Conservation (phyloP, 164 flowering plant species). For the Magnolia kwangsiensis region DNA sequence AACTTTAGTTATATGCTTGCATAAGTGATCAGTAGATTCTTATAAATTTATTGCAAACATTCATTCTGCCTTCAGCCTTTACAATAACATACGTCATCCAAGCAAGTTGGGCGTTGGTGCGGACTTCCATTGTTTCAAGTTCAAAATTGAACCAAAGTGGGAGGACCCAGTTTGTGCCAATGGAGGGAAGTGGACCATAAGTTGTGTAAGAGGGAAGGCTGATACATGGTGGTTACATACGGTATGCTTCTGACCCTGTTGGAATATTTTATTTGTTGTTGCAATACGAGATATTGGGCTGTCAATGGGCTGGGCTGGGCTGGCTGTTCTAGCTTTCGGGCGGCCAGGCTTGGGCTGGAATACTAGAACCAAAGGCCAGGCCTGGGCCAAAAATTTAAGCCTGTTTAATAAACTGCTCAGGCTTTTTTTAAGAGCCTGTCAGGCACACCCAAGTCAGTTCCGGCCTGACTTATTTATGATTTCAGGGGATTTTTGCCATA, state of each 20-base stretch:
- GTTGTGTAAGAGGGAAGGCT: conserved; percentile 52
- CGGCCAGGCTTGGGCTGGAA: too few species aligned
- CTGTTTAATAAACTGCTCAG: background rate
- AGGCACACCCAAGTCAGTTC: too few species aligned
- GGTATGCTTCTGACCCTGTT: conserved; percentile 37
- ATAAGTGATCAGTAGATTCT: background rate
- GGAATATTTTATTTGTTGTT: background rate
- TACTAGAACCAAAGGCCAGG: too few species aligned
- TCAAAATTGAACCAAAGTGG: conserved; percentile 93
- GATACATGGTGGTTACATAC: conserved; percentile 80
- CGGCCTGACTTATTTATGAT: too few species aligned
- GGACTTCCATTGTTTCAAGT: conserved; percentile 79
- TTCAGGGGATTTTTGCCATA: too few species aligned
- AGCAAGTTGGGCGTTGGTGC: conserved; percentile 77
- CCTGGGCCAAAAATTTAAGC: background rate
- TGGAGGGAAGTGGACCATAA: conserved; percentile 92
- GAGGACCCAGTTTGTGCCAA: conserved; percentile 94
- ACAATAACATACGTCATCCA: conserved; percentile 76
- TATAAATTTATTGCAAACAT: background rate
- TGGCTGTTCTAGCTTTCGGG: too few species aligned
- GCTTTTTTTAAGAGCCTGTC: background rate
- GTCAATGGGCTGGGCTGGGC: too few species aligned
- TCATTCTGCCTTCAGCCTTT: conserved; percentile 48
- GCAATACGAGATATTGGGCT: background rate
- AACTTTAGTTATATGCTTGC: too few species aligned